These are phyloP conservation scores for Didymella pomorum DNA, from an alignment of 2,329 filamentous ascomycete species.

Conservation along the genomic window DNA sequence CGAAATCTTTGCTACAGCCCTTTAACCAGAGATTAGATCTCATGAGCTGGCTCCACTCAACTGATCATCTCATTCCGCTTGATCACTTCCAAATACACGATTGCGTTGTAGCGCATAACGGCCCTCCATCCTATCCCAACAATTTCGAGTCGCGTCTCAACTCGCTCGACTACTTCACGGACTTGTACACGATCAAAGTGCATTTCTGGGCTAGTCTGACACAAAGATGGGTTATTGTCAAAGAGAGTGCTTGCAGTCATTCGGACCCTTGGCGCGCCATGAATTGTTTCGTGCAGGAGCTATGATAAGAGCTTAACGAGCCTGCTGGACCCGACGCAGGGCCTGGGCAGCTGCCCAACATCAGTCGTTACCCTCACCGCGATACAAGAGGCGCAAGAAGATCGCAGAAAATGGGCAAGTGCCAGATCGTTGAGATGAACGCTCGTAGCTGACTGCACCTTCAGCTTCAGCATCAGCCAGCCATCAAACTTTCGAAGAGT, in stretches of 20 bases:
- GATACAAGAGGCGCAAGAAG: not conserved
- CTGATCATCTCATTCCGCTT: not conserved
- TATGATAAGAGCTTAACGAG: not conserved
- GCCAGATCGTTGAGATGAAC: not conserved
- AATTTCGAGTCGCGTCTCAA: not conserved
- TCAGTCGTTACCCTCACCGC: not conserved
- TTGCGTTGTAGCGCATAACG: not conserved
- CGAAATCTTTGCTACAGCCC: not conserved
- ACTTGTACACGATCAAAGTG: not conserved
- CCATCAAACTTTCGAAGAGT: not conserved
- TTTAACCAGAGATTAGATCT: not conserved
- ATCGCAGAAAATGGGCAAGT: not conserved
- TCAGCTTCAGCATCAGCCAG: not conserved
- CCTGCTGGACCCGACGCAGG: not conserved
- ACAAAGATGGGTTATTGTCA: not conserved
- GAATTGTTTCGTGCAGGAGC: not conserved
- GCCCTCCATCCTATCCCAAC: not conserved
- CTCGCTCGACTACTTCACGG: not conserved
- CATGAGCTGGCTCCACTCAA: not conserved
- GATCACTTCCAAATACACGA: not conserved
- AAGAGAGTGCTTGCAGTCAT: not conserved
- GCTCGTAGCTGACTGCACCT: not conserved
- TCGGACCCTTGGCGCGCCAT: not conserved
- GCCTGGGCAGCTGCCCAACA: not conserved
- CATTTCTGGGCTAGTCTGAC: not conserved